Evolutionary conservation across 225 moss, liverwort and hornwort genomes (phyloP).

Genomic region (Marchantia paleacea): DNA sequence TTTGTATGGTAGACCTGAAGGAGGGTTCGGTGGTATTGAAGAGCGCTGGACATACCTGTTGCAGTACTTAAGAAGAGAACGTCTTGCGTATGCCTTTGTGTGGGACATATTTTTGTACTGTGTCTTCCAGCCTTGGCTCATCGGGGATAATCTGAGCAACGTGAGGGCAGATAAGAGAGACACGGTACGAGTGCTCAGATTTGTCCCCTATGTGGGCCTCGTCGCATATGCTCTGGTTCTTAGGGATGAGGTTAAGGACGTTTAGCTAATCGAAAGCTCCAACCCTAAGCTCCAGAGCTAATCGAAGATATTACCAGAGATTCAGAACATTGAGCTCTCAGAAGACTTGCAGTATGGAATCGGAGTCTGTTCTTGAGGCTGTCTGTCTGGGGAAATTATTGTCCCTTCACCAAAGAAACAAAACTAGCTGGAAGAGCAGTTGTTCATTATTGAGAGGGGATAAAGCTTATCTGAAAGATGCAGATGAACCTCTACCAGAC

Average conservation of each 20-base stretch:
- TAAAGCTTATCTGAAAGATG: neutral
- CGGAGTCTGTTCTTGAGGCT: too few species aligned
- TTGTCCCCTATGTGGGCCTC: constrained; percentile 70
- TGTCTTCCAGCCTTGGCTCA: constrained; percentile 83
- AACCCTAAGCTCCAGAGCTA: too few species aligned
- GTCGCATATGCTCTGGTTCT: constrained; percentile 65
- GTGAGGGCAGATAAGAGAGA: constrained; percentile 46
- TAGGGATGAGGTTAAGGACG: constrained; percentile 14
- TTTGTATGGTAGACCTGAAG: constrained; percentile 53
- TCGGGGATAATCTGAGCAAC: constrained; percentile 72
- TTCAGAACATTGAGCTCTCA: too few species aligned
- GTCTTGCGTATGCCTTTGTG: constrained; percentile 77
- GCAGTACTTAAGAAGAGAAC: constrained; percentile 50
- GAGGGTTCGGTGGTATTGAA: constrained; percentile 55
- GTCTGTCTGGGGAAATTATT: too few species aligned
- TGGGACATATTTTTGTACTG: constrained; percentile 78
- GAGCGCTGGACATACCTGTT: constrained; percentile 71
- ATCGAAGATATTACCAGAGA: too few species aligned
- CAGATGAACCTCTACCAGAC: neutral
- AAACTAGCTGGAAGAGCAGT: too few species aligned
- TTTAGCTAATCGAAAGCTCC: neutral
- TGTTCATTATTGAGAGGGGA: neutral
- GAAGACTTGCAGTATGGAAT: too few species aligned
- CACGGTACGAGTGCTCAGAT: constrained; percentile 44
- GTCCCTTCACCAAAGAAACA: too few species aligned